Evolutionary conservation across 169 alveolate species (phyloP).

Genomic region (Besnoitia besnoiti): DNA sequence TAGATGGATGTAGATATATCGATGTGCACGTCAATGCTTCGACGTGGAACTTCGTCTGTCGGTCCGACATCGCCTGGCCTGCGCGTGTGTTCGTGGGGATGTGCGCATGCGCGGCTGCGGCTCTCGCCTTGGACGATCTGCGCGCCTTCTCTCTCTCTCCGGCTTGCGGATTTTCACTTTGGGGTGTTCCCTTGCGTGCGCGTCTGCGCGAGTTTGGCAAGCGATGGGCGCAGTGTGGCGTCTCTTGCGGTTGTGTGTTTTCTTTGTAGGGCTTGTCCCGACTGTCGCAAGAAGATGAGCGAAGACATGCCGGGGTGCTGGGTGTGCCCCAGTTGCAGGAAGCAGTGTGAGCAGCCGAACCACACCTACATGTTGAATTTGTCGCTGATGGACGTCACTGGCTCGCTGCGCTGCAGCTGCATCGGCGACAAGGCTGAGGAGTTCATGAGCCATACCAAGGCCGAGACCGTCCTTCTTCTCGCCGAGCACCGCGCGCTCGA

Average conservation of each 20-base stretch:
- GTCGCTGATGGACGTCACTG: constrained; percentile 15
- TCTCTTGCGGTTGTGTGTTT: background rate
- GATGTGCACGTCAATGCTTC: background rate
- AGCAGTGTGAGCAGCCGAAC: constrained; percentile 37
- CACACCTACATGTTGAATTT: constrained; percentile 39
- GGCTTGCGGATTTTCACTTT: background rate
- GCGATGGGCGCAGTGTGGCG: background rate
- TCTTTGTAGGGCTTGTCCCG: constrained; percentile 48
- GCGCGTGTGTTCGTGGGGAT: too few species aligned
- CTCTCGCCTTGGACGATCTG: too few species aligned
- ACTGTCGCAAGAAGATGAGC: constrained; percentile 57
- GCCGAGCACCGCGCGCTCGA: constrained; percentile 22
- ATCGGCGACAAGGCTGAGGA: constrained; percentile 44
- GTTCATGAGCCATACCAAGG: constrained; percentile 20
- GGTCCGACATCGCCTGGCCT: too few species aligned
- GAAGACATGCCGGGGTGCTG: constrained; percentile 13
- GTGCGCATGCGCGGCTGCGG: too few species aligned
- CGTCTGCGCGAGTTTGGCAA: background rate
- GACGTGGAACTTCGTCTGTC: too few species aligned
- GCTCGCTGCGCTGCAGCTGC: constrained; percentile 3
- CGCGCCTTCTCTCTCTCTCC: background rate
- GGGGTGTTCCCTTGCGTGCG: background rate
- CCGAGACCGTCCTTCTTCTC: constrained; percentile 4
- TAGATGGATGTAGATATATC: background rate
- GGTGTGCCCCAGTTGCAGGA: constrained; percentile 36